Evolutionary conservation across 305 asterid species (phyloP).

Genomic region (Fraxinus greggii): DNA sequence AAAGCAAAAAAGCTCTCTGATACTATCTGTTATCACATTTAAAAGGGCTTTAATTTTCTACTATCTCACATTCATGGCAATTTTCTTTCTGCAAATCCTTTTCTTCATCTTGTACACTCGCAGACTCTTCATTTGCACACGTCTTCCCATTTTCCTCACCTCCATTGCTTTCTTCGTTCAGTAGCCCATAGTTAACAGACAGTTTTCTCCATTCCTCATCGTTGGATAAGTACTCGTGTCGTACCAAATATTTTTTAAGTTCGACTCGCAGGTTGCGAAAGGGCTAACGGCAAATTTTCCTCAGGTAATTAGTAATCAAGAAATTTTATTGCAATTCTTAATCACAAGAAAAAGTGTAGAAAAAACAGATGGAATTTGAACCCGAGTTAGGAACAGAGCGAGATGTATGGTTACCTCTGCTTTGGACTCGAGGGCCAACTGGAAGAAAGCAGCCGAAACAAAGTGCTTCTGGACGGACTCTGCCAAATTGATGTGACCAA

Average conservation of each 20-base stretch:
- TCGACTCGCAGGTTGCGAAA: constrained; percentile 50
- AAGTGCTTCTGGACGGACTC: constrained; percentile 64
- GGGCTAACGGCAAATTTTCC: constrained; percentile 42
- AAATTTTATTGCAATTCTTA: neutral
- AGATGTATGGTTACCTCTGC: constrained; percentile 53
- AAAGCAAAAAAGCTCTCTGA: neutral
- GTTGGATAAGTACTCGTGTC: constrained; percentile 47
- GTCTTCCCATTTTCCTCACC: constrained; percentile 19
- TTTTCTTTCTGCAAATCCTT: constrained; percentile 15
- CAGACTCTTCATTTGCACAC: constrained; percentile 24
- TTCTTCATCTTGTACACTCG: constrained; percentile 18
- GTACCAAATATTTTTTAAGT: constrained; percentile 58
- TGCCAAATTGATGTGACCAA: constrained; percentile 66
- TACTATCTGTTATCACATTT: neutral
- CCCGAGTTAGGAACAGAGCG: neutral
- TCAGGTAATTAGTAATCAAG: neutral
- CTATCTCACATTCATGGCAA: constrained; percentile 11
- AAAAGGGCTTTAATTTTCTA: constrained; percentile 12
- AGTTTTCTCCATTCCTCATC: constrained; percentile 59
- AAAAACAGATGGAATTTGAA: neutral
- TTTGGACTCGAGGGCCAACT: constrained; percentile 57
- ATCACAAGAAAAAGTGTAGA: neutral
- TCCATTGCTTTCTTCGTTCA: constrained; percentile 35
- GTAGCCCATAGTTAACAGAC: constrained; percentile 46
- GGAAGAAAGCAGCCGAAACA: constrained; percentile 62